phyloP scores from a whole-genome alignment of 73 alveolate species.

The Paramecium bursaria region DNA sequence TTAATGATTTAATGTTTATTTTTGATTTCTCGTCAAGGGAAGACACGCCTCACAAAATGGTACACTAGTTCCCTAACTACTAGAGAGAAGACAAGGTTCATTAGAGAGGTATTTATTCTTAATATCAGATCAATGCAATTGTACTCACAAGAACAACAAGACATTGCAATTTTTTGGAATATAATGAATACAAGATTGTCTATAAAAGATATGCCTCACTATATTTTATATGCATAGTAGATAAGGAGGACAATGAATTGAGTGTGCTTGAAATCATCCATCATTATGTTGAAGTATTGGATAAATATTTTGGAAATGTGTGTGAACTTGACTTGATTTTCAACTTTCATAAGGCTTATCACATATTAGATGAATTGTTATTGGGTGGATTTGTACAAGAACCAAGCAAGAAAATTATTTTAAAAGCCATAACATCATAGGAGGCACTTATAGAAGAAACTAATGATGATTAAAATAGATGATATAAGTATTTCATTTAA shows the following conservation, averaged over 20 bases:
- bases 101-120: slow-evolving; percentile 58
- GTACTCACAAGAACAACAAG: slow-evolving; percentile 67
- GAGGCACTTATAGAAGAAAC: slow-evolving; percentile 68
- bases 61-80: slow-evolving; percentile 65
- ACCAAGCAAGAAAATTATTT: slow-evolving; percentile 83
- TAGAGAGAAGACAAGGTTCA: slow-evolving; percentile 60
- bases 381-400: slow-evolving; percentile 95
- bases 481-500: not conserved
- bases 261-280: slow-evolving; percentile 88
- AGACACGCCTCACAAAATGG: slow-evolving; percentile 71
- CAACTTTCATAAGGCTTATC: slow-evolving; percentile 98
- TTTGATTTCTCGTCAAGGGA: slow-evolving; percentile 65
- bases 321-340: slow-evolving; percentile 97
- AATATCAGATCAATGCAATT: slow-evolving; percentile 55
- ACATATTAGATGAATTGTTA: slow-evolving; percentile 95
- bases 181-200: slow-evolving; percentile 66
- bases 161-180: slow-evolving; percentile 69
- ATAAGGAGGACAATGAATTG: slow-evolving; percentile 98
- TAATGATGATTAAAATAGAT: slow-evolving; percentile 58
- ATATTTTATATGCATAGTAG: slow-evolving; percentile 96
- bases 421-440: slow-evolving; percentile 66
- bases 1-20: slow-evolving; percentile 68
- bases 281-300: slow-evolving; percentile 95
- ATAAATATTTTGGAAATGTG: slow-evolving; percentile 96
- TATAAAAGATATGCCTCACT: slow-evolving; percentile 94